Conservation (phyloP, 768 basidiomycete species). For the Tylopilus balloui region DNA sequence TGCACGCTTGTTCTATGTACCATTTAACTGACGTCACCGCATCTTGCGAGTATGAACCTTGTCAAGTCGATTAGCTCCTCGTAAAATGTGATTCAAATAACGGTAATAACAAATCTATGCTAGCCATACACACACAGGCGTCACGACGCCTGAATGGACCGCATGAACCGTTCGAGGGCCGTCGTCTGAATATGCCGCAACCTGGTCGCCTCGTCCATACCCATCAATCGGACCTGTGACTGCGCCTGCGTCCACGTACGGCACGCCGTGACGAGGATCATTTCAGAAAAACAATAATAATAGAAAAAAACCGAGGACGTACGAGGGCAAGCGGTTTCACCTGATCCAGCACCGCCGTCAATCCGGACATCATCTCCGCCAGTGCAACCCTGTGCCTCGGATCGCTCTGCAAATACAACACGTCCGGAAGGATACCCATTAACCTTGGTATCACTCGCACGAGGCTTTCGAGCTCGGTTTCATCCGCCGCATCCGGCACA, state of each 20-base stretch:
- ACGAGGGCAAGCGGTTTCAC: conserved; percentile 60
- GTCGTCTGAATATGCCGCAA: conserved; percentile 61
- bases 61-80: neutral
- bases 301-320: conserved; percentile 21
- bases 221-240: conserved; percentile 41
- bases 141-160: conserved; percentile 43
- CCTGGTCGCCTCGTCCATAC: conserved; percentile 55
- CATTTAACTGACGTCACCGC: neutral
- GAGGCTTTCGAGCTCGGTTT: conserved; percentile 57
- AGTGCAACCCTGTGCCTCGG: conserved; percentile 66
- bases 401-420: conserved; percentile 54
- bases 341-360: conserved; percentile 57
- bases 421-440: conserved; percentile 63
- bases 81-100: conserved; percentile 18
- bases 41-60: neutral
- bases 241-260: conserved; percentile 26
- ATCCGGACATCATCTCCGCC: conserved; percentile 64
- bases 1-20: neutral
- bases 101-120: conserved; percentile 12
- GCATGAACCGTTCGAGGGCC: conserved; percentile 61
- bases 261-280: conserved; percentile 7
- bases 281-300: neutral
- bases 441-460: conserved; percentile 57
- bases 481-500: conserved; percentile 43
- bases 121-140: neutral